These are phyloP conservation scores for Daldinia sp. DNA, from an alignment of 2,329 filamentous ascomycete genomes.

Conservation along the genomic window DNA sequence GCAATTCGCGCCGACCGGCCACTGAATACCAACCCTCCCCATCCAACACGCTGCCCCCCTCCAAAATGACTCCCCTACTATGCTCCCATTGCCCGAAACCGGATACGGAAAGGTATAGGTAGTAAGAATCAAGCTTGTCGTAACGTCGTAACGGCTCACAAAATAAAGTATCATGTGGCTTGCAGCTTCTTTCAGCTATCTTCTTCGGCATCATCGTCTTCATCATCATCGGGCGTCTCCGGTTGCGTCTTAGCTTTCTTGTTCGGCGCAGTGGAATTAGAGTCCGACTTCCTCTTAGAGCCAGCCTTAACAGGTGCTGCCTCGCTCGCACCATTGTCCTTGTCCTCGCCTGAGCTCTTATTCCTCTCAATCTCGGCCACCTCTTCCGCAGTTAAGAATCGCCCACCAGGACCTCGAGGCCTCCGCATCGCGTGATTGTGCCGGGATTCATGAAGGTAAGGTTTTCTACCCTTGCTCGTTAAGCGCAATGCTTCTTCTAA, in stretches of 20 bases:
- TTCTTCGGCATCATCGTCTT: constrained; percentile 59
- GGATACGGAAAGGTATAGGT: constrained; percentile 50
- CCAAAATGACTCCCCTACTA: constrained; percentile 48
- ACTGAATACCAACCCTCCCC: constrained; percentile 37
- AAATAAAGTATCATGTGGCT: constrained; percentile 44
- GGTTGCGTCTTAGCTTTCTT: constrained; percentile 64
- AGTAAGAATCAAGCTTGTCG: constrained; percentile 50
- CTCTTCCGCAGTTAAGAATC: constrained; percentile 96
- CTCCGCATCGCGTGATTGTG: constrained; percentile 99
- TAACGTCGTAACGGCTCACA: constrained; percentile 53
- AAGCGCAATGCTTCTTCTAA: constrained; percentile 91
- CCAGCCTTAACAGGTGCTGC: constrained; percentile 55
- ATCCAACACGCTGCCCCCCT: constrained; percentile 47
- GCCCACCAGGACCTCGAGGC: constrained; percentile 90
- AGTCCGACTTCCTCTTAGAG: constrained; percentile 72
- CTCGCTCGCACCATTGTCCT: constrained; percentile 53
- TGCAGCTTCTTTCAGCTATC: constrained; percentile 53
- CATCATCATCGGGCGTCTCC: constrained; percentile 59
- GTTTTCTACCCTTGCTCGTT: constrained; percentile 95
- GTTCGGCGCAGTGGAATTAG: constrained; percentile 60
- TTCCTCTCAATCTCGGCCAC: constrained; percentile 87
- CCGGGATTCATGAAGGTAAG: constrained; percentile 95
- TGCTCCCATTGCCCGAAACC: constrained; percentile 46
- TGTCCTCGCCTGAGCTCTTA: constrained; percentile 59
- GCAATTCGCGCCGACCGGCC: constrained; percentile 38